A percentile compares a stretch with the other conserved stretches of the same genome.
Evolutionary conservation across 257 asterid genomes (phyloP).

Genomic region (Handroanthus guayacan): DNA sequence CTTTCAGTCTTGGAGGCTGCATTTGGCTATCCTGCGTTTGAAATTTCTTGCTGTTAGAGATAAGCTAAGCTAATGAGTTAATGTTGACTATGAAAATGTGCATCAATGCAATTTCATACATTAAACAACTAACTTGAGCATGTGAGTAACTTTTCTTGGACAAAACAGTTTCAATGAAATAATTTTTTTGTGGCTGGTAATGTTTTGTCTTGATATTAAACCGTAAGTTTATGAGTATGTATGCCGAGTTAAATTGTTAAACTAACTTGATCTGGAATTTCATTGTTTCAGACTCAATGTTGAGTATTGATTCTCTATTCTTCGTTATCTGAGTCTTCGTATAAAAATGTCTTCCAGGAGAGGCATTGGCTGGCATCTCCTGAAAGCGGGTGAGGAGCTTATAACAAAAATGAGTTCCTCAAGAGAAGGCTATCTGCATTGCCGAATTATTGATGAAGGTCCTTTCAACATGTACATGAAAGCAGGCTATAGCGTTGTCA

Average conservation of each 20-base stretch:
- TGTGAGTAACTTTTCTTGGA: neutral
- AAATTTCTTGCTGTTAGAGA: neutral
- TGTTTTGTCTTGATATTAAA: neutral
- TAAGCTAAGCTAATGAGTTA: neutral
- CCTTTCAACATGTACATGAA: conserved; percentile 83
- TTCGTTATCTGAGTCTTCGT: neutral
- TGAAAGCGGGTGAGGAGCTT: conserved; percentile 88
- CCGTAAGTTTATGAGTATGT: neutral
- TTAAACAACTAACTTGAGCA: neutral
- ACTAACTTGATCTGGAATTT: neutral
- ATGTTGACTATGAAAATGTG: neutral
- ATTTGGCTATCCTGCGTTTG: neutral
- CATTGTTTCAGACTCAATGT: neutral
- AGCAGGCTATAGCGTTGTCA: conserved; percentile 76
- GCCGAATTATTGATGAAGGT: conserved; percentile 85
- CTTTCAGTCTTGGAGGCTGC: neutral
- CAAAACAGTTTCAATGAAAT: neutral
- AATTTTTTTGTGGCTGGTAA: neutral
- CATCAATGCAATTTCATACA: neutral
- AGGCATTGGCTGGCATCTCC: conserved; percentile 93
- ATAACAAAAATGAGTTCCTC: conserved; percentile 75
- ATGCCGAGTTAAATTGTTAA: neutral
- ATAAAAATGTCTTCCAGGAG: conserved; percentile 58
- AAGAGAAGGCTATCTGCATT: conserved; percentile 81
- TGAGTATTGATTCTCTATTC: conserved; percentile 3